Evolutionary conservation across 148 eudicot species (phyloP), one percentile per base, ranked within the genome.

Genomic region (Camellia lanceoleosa): DNA sequence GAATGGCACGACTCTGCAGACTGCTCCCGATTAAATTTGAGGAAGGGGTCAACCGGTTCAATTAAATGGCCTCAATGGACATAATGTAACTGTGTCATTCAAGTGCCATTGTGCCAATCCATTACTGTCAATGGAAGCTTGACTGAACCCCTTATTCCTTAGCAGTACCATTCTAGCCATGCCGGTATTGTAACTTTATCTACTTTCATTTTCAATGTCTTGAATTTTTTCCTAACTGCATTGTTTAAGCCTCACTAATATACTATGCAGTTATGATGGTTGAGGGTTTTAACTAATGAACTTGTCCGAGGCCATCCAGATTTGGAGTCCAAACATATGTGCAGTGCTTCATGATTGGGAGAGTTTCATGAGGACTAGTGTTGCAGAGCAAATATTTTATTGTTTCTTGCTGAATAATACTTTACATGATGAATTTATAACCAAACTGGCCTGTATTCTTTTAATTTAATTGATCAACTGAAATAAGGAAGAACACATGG

Each of bases 1-100:
- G 87, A 90, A 47, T 96, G 98, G 99, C 90, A 90, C 67, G 91
- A 93, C 84, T 80, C 89, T 46, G 61, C 87, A n/a, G 86, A 85
- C 78, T 78, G 54, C 66, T 84, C 90, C 67, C 79, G 93, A 38
- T 78, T 87, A 42, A 87, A 87, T 76, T 83, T 85, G 73, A 80
- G 81, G 80, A 90, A 81, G 68, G 83, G 72, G 82, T 85, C 91
- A n/a, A 71, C 86, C 61, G 84, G 83, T 66, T 86, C 95, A 68
- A 85, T 84, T 62, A 87, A 84, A 84, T 92, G 92, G 97, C 85
- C 89, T 18, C 73, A 74, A 63, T 91, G 90, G 90, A 83, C 79
- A 71, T 88, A 80, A 86, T 74, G 51, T n/a, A 77, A 56, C 47
- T 49, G 9, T 30, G 30, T 54, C 54, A 30, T 49, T 80, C 63